Conservation (phyloP, 2,329 filamentous ascomycete species). For the Taxawa tesnikishii region DNA sequence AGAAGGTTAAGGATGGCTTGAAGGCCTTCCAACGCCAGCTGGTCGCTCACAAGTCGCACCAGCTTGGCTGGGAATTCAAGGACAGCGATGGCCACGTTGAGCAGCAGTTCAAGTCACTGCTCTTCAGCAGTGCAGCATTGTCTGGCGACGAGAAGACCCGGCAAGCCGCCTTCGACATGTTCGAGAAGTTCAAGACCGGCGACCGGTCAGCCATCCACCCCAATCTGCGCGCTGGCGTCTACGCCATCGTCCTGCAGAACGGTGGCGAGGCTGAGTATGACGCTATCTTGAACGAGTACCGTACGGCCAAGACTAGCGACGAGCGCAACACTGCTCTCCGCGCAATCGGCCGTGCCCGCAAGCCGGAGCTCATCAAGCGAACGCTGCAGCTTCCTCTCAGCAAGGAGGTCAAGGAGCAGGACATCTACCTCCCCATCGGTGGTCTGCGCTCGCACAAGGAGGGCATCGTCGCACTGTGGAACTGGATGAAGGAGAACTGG, state of each 20-base stretch:
- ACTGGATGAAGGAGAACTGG: conserved; percentile 82
- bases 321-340: conserved; percentile 88
- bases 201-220: conserved; percentile 77
- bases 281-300: conserved; percentile 61
- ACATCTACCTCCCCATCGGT: conserved; percentile 79
- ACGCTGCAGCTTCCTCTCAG: conserved; percentile 65
- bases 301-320: conserved; percentile 62
- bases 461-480: conserved; percentile 70
- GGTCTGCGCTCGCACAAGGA: conserved; percentile 65
- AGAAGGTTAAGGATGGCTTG: conserved; percentile 59
- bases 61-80: conserved; percentile 78
- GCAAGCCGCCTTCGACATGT: conserved; percentile 78
- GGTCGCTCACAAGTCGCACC: conserved; percentile 66
- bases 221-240: conserved; percentile 79
- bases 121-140: conserved; percentile 75
- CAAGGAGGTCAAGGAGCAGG: conserved; percentile 82
- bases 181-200: conserved; percentile 68
- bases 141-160: conserved; percentile 69
- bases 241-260: conserved; percentile 70
- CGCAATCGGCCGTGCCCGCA: conserved; percentile 64
- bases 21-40: conserved; percentile 74
- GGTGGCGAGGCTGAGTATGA: conserved; percentile 84
- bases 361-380: conserved; percentile 67
- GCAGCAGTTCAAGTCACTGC: conserved; percentile 86
- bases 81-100: conserved; percentile 77